phyloP scores from a whole-genome alignment of 352 stramenopile genomes.

The Globisporangium irregulare region DNA sequence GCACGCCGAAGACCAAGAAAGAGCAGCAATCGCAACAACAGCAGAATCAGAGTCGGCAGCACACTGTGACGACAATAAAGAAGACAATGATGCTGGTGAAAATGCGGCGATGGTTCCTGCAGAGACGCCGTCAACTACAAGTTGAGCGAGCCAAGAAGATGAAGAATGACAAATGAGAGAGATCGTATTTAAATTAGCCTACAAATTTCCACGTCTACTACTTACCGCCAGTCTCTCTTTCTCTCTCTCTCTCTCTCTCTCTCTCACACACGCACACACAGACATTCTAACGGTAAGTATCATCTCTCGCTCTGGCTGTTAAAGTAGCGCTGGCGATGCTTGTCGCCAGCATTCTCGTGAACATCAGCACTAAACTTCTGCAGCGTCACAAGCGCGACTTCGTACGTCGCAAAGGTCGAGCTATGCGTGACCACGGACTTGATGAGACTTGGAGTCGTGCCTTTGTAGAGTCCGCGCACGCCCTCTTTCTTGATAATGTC shows the following conservation, averaged over 20 bases:
- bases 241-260: not conserved
- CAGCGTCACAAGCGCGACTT: conserved; percentile 47
- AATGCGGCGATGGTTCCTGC: not conserved
- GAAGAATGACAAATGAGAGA: not conserved
- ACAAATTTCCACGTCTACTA: not conserved
- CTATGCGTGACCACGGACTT: conserved; percentile 82
- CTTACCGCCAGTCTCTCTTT: not conserved
- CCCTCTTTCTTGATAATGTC: conserved; percentile 67
- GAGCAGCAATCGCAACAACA: not conserved
- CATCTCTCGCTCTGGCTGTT: not conserved
- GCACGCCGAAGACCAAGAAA: conserved; percentile 4
- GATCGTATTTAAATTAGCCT: conserved; percentile 3
- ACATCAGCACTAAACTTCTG: conserved; percentile 21
- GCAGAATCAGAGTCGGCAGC: not conserved
- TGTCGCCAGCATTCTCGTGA: conserved; percentile 4
- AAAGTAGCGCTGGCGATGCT: not conserved
- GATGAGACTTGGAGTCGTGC: conserved; percentile 69
- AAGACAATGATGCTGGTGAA: not conserved
- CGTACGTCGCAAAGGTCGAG: conserved; percentile 76
- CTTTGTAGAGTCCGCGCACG: conserved; percentile 74
- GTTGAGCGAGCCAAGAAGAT: not conserved
- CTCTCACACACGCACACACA: no score
- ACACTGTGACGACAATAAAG: conserved; percentile 16
- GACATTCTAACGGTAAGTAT: not conserved
- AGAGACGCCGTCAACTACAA: not conserved